phyloP scores from a whole-genome alignment of 306 rosid genomes.

The Arachis stenosperma region DNA sequence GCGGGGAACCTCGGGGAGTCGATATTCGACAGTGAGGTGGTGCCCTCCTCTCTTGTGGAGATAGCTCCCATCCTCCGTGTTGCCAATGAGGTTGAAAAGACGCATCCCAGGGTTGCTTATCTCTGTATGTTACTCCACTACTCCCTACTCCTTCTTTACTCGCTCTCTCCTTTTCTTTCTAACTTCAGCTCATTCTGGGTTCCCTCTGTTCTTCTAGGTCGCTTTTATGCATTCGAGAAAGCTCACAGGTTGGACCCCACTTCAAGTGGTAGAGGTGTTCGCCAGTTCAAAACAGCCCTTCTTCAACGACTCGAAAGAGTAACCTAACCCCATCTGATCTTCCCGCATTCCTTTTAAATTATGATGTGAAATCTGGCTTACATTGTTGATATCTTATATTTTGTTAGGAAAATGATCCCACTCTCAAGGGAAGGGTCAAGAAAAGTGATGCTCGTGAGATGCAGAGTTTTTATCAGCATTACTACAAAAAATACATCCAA shows the following conservation, averaged over 20 bases:
- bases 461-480: slow-evolving; percentile 94
- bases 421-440: slow-evolving; percentile 89
- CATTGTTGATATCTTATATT: slow-evolving; percentile 20
- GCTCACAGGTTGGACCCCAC: slow-evolving; percentile 97
- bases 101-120: slow-evolving; percentile 97
- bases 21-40: slow-evolving; percentile 85
- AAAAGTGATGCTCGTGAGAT: slow-evolving; percentile 96
- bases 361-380: background rate
- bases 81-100: slow-evolving; percentile 91
- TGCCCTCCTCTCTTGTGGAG: slow-evolving; percentile 88
- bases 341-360: background rate
- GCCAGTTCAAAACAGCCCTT: slow-evolving; percentile 96
- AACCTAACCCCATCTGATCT: background rate
- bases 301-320: slow-evolving; percentile 98
- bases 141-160: background rate
- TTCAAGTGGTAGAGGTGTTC: slow-evolving; percentile 99
- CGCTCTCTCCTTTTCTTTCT: background rate
- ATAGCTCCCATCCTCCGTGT: slow-evolving; percentile 97
- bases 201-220: slow-evolving; percentile 56
- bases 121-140: slow-evolving; percentile 64
- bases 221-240: slow-evolving; percentile 97
- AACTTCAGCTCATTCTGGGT: background rate
- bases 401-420: slow-evolving; percentile 94
- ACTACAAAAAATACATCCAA: slow-evolving; percentile 89
- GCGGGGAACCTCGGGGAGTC: slow-evolving; percentile 93